phyloP scores from a whole-genome alignment of 1,139 yeast species.

The Saccharomyces hybrid region DNA sequence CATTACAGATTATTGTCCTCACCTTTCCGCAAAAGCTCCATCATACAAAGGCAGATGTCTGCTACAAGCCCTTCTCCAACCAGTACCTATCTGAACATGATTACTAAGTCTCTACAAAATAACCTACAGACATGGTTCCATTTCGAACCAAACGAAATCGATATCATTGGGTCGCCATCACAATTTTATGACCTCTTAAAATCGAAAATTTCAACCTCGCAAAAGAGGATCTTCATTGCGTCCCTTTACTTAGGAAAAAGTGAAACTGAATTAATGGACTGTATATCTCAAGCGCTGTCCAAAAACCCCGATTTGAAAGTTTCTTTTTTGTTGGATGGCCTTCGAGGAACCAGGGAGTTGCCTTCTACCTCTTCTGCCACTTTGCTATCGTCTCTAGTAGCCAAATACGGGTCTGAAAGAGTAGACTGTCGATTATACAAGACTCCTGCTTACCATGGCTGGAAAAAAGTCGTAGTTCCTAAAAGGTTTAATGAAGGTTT shows the following conservation, averaged over 20 bases:
- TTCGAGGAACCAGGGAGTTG: conserved; percentile 89
- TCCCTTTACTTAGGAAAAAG: conserved; percentile 80
- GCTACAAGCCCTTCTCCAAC: background rate
- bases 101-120: background rate
- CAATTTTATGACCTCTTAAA: conserved; percentile 62
- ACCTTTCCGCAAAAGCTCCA: background rate
- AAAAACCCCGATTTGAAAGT: conserved; percentile 57
- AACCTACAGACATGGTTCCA: conserved; percentile 39
- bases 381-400: conserved; percentile 58
- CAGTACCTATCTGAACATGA: background rate
- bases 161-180: conserved; percentile 56
- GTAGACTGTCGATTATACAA: conserved; percentile 81
- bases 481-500: conserved; percentile 80
- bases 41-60: background rate
- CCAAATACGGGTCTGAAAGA: conserved; percentile 53
- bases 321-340: conserved; percentile 72
- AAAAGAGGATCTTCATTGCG: conserved; percentile 65
- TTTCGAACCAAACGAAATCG: conserved; percentile 51
- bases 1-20: background rate
- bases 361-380: conserved; percentile 75
- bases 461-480: conserved; percentile 61
- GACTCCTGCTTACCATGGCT: conserved; percentile 76
- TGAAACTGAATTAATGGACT: conserved; percentile 65
- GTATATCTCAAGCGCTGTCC: conserved; percentile 50
- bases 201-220: conserved; percentile 45